Conservation (phyloP, 306 rosid species). For the Vigna radiata region DNA sequence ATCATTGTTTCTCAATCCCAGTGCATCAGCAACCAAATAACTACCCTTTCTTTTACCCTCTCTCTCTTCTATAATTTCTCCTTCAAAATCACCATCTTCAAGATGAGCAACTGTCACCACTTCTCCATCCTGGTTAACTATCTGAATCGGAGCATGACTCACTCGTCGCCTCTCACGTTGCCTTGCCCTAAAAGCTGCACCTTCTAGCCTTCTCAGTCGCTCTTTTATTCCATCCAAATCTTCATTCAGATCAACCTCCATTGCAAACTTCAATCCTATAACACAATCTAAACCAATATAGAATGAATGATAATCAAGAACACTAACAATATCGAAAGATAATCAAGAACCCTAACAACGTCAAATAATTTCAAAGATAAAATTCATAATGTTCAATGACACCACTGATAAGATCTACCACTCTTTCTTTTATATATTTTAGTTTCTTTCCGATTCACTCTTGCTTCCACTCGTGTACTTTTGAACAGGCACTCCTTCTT, state of each 20-base stretch:
- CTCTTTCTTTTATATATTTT: background rate
- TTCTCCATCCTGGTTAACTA: conserved; percentile 39
- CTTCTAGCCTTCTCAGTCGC: conserved; percentile 66
- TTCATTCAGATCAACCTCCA: conserved; percentile 66
- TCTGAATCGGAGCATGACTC: conserved; percentile 42
- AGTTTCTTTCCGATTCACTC: background rate
- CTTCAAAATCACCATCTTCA: conserved; percentile 37
- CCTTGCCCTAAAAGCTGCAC: conserved; percentile 57
- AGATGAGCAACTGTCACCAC: conserved; percentile 13
- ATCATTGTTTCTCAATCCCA: conserved; percentile 51
- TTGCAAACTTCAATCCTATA: conserved; percentile 45
- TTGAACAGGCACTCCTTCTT: background rate
- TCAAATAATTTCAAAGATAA: conserved; percentile 9
- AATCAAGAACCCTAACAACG: background rate
- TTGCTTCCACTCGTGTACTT: background rate
- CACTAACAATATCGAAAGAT: conserved; percentile 7
- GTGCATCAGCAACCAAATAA: conserved; percentile 62
- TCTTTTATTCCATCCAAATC: conserved; percentile 61
- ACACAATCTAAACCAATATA: conserved; percentile 20
- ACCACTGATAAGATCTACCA: background rate
- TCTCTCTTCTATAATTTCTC: conserved; percentile 20
- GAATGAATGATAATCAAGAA: background rate
- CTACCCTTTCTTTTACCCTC: conserved; percentile 41
- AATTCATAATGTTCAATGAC: background rate
- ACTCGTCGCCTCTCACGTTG: conserved; percentile 55